These are phyloP conservation scores for Durusdinium trenchii DNA, from an alignment of 73 alveolate species.

Conservation along the genomic window DNA sequence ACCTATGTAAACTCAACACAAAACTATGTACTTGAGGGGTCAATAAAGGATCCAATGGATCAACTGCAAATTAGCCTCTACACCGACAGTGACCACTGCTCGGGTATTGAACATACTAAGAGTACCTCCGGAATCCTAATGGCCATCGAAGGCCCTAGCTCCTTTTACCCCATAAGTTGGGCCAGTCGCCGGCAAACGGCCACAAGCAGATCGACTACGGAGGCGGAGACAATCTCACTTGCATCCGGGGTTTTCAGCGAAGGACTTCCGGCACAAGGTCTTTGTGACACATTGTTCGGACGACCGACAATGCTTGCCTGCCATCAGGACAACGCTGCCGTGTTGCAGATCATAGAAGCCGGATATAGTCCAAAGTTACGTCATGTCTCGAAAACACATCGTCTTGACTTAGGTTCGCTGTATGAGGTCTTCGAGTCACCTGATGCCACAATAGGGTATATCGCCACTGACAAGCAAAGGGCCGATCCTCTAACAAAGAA, in stretches of 20 bases:
- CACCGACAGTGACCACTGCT: constrained; percentile 17
- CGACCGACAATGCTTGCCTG: constrained; percentile 15
- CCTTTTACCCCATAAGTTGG: constrained; percentile 4
- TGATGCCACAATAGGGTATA: background rate
- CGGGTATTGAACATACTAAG: background rate
- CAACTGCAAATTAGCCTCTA: background rate
- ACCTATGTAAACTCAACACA: background rate
- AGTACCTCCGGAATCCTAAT: background rate
- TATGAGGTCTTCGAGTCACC: constrained; percentile 22
- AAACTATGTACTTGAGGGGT: background rate
- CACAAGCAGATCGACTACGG: background rate
- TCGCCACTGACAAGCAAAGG: constrained; percentile 6
- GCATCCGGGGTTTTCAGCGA: background rate
- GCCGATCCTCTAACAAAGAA: constrained; percentile 49
- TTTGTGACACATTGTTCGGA: background rate
- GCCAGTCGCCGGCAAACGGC: constrained; percentile 26
- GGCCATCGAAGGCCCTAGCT: background rate
- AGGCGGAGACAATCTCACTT: constrained; percentile 7
- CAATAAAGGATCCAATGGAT: background rate
- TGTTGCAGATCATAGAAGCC: constrained; percentile 25
- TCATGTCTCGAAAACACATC: constrained; percentile 13
- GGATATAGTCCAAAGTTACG: constrained; percentile 30
- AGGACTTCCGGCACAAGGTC: constrained; percentile 41
- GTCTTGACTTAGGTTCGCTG: constrained; percentile 4
- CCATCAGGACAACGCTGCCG: constrained; percentile 49